Evolutionary conservation across 1,284 basidiomycete genomes (phyloP).

Genomic region (Tilletia setariae): DNA sequence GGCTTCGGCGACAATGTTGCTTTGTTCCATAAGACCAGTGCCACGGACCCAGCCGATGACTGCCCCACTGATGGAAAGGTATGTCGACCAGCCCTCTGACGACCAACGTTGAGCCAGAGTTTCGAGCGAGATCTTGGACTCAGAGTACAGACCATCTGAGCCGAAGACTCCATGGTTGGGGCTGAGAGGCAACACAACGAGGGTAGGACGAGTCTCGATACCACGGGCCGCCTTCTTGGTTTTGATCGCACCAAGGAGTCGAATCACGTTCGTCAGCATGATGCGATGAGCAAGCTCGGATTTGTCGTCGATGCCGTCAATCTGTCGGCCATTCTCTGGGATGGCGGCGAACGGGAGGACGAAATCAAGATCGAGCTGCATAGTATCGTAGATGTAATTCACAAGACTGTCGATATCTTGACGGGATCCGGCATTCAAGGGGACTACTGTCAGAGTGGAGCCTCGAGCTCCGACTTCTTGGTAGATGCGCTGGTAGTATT

Average conservation of each 20-base stretch:
- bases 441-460: conserved; percentile 91
- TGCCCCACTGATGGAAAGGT: conserved; percentile 93
- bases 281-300: conserved; percentile 97
- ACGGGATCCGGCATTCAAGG: conserved; percentile 97
- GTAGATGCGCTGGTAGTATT: conserved; percentile 98
- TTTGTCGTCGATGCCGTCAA: conserved; percentile 92
- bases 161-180: conserved; percentile 98
- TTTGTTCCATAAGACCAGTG: conserved; percentile 94
- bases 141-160: conserved; percentile 94
- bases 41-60: conserved; percentile 85
- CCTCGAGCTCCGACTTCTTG: conserved; percentile 91
- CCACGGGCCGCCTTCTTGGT: conserved; percentile 92
- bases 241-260: conserved; percentile 94
- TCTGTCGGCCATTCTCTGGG: conserved; percentile 96
- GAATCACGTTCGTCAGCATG: conserved; percentile 74
- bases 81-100: conserved; percentile 93
- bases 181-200: conserved; percentile 92
- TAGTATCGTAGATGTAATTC: conserved; percentile 93
- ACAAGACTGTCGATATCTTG: conserved; percentile 90
- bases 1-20: conserved; percentile 90
- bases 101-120: conserved; percentile 97
- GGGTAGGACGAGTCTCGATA: conserved; percentile 94
- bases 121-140: conserved; percentile 96
- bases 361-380: conserved; percentile 94
- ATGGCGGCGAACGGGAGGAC: conserved; percentile 97